Base-by-base conservation (phyloP, 805 yeast species). In the Candida ponderosae region DNA sequence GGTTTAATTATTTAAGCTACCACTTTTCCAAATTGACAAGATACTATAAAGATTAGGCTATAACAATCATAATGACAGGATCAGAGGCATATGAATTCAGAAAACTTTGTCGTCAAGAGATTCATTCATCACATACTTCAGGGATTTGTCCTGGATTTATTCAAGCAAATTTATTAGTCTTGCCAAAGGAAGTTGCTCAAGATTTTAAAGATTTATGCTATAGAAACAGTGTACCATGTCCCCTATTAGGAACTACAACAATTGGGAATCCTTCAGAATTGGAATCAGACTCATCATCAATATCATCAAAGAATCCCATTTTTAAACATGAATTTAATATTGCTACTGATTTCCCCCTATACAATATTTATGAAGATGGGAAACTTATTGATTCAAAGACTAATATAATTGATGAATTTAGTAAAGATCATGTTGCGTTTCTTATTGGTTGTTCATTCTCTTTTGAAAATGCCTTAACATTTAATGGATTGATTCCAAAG, bases 361-460 rank as follows among this genome's bases (percentile, higher is more conserved):
- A 65, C 43, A 43, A 47, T 19, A 51, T 63, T 6, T 65, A 60
- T 41, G 49, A 55, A 28, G 41, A 54, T 9, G 69, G 70, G 5
- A 32, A 46, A 17, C 38, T 61, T 6, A 39, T 46, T 14, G 49
- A 41, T 10, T 42, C 47, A 8, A 53, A 53, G 16, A 37, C 37
- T 3, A 51, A 58, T 37, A 53, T 64, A 6, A 32, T 19, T 5
- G 38, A 51, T 1, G 59, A 58, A 36, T 65, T 70, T 70, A 41
- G 49, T 2, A 42, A 43, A 3, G 51, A 49, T 18, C 57, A 64
- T 39, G 60, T 64, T n/a, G 70, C 67, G 7, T 66, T 66, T 36
- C 40, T 66, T 14, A 59, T 66, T 21, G 70, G 71, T 14, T 66
- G 70, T 40, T 65, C 70, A 1, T 63, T 48, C 38, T 62, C 68